Percentiles rank a stretch among this genome's conserved stretches.
These are phyloP conservation scores for Colletotrichum ledebouriae DNA, from an alignment of 2,329 filamentous ascomycete genomes.

Conservation along the genomic window DNA sequence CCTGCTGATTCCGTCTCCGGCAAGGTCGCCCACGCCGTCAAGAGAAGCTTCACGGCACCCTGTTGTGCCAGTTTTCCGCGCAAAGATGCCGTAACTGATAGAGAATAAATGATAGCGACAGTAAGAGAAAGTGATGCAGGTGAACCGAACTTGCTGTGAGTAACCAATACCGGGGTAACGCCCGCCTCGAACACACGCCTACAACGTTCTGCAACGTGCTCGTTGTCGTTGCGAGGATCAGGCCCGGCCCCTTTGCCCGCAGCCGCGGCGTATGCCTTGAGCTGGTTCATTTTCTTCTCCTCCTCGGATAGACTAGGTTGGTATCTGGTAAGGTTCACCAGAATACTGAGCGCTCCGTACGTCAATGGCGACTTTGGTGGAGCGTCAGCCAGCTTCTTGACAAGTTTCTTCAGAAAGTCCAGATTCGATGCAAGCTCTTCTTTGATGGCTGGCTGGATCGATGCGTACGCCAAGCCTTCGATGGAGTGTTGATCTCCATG, in stretches of 20 bases:
- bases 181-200: conserved; percentile 83
- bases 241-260: conserved; percentile 73
- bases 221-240: conserved; percentile 80
- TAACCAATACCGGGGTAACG: conserved; percentile 81
- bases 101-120: conserved; percentile 80
- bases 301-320: conserved; percentile 85
- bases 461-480: conserved; percentile 93
- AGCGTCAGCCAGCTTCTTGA: conserved; percentile 71
- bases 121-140: conserved; percentile 78
- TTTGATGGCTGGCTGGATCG: conserved; percentile 86
- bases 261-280: conserved; percentile 94
- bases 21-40: conserved; percentile 77
- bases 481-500: conserved; percentile 77
- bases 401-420: conserved; percentile 76
- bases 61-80: conserved; percentile 90
- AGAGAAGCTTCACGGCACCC: conserved; percentile 88
- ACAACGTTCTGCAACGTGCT: conserved; percentile 82
- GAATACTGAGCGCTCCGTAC: conserved; percentile 88
- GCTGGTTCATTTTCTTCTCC: conserved; percentile 89
- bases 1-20: conserved; percentile 62
- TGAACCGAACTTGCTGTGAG: conserved; percentile 80
- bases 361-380: conserved; percentile 77
- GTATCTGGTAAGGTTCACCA: conserved; percentile 88
- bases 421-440: conserved; percentile 80
- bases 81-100: conserved; percentile 80